These are phyloP conservation scores for Parascedosporium putredinis DNA, from an alignment of 2,329 filamentous ascomycete species.

Conservation along the genomic window DNA sequence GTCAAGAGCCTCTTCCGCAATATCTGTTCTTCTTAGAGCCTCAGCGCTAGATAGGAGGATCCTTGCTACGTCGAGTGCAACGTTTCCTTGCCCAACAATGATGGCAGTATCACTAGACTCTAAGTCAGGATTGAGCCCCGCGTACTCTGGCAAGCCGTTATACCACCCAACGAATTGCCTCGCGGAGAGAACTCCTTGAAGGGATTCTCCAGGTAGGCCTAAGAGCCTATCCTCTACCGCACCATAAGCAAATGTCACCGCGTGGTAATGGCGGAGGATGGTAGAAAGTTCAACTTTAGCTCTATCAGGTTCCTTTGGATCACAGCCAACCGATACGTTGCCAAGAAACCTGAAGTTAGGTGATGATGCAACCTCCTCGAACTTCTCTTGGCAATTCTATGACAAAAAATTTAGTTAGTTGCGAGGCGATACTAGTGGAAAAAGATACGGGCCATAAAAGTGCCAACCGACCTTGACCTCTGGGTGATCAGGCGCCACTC, in stretches of 20 bases:
- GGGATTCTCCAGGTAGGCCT: constrained; percentile 68
- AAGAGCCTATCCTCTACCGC: constrained; percentile 74
- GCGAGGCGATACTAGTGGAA: not conserved
- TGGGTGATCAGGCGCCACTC: constrained; percentile 95
- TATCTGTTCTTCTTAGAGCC: constrained; percentile 70
- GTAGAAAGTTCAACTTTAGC: constrained; percentile 52
- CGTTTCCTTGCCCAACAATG: constrained; percentile 90
- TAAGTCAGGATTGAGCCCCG: constrained; percentile 62
- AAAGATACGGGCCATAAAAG: not conserved
- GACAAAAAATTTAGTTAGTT: not conserved
- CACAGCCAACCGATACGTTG: constrained; percentile 68
- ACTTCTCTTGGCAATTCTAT: constrained; percentile 90
- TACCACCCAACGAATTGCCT: constrained; percentile 97
- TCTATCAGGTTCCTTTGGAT: constrained; percentile 21
- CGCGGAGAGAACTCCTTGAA: constrained; percentile 74
- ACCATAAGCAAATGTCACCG: constrained; percentile 85
- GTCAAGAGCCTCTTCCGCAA: constrained; percentile 73
- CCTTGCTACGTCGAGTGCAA: constrained; percentile 85
- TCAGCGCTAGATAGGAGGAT: constrained; percentile 73
- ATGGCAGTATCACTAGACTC: constrained; percentile 70
- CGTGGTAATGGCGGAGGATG: constrained; percentile 78
- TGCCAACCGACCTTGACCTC: constrained; percentile 72
- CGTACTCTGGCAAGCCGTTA: constrained; percentile 82
- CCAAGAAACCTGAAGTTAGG: constrained; percentile 83
- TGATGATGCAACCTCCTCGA: constrained; percentile 75